A percentile compares a stretch with the other conserved stretches of the same genome.
These are phyloP conservation scores for Leucoagaricus sp. DNA, from an alignment of 1,284 basidiomycete genomes.

Conservation along the genomic window DNA sequence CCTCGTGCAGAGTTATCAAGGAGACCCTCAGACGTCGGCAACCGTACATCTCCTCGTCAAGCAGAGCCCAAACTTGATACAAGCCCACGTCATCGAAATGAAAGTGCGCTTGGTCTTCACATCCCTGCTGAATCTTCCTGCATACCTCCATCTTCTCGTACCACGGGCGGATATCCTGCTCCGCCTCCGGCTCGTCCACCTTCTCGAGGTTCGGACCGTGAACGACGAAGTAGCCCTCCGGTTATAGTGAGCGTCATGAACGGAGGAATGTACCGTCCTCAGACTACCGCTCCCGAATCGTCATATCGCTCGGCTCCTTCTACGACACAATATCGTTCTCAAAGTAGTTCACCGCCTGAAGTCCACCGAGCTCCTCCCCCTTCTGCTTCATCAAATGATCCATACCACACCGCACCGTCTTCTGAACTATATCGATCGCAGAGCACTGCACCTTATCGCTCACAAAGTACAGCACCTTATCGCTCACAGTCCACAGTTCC, in stretches of 20 bases:
- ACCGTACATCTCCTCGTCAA: neutral
- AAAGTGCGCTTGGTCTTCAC: neutral
- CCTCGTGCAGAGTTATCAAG: neutral
- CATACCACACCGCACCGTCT: neutral
- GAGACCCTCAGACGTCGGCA: neutral
- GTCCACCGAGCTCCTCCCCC: neutral
- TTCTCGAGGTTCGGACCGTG: neutral
- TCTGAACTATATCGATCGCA: slow-evolving; percentile 4
- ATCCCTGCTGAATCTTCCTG: neutral
- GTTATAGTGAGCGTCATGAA: neutral
- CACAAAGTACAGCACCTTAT: slow-evolving; percentile 10
- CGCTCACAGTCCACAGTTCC: slow-evolving; percentile 11
- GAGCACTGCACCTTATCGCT: slow-evolving; percentile 1
- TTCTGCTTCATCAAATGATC: neutral
- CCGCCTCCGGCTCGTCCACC: neutral
- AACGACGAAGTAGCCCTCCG: slow-evolving; percentile 2
- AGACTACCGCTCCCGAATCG: neutral
- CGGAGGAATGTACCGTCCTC: neutral
- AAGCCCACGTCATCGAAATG: slow-evolving; percentile 5
- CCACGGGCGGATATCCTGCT: neutral
- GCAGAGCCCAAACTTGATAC: slow-evolving; percentile 5
- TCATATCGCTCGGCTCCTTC: neutral
- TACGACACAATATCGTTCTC: neutral
- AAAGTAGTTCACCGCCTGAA: slow-evolving; percentile 6
- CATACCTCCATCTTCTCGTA: neutral